These are phyloP conservation scores for Lyophyllum atratum DNA, from an alignment of 768 basidiomycete genomes.

Conservation along the genomic window DNA sequence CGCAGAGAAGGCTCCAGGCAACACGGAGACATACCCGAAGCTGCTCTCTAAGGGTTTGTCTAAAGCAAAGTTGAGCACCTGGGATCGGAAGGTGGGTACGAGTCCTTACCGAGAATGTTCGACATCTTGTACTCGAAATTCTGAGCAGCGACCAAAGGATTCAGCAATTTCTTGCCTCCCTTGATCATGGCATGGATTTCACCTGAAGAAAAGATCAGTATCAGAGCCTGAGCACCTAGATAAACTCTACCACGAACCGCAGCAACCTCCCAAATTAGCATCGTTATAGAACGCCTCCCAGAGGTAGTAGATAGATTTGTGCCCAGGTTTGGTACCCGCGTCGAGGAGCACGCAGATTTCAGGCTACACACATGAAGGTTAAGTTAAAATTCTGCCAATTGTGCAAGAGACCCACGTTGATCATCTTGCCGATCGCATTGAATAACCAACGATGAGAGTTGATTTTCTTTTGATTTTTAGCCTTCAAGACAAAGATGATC, in stretches of 20 bases:
- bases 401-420: slow-evolving; percentile 53
- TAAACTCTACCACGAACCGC: slow-evolving; percentile 46
- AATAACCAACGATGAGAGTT: slow-evolving; percentile 96
- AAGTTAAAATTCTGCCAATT: neutral
- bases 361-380: slow-evolving; percentile 48
- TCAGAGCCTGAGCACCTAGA: neutral
- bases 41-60: slow-evolving; percentile 95
- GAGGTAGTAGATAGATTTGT: slow-evolving; percentile 93
- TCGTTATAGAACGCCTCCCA: slow-evolving; percentile 93
- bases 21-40: slow-evolving; percentile 93
- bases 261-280: slow-evolving; percentile 79
- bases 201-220: slow-evolving; percentile 24
- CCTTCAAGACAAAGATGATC: slow-evolving; percentile 89
- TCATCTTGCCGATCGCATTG: slow-evolving; percentile 85
- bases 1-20: slow-evolving; percentile 96
- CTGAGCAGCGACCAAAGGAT: slow-evolving; percentile 91
- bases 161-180: slow-evolving; percentile 87
- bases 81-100: neutral
- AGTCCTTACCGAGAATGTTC: slow-evolving; percentile 76
- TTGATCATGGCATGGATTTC: slow-evolving; percentile 98
- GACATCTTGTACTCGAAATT: slow-evolving; percentile 99
- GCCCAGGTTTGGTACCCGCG: slow-evolving; percentile 95
- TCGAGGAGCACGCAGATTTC: slow-evolving; percentile 92
- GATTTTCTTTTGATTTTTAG: slow-evolving; percentile 95
- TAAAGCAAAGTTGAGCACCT: slow-evolving; percentile 21